phyloP scores from a whole-genome alignment of 202 grass and related monocot genomes.

The Sporobolus alterniflorus region DNA sequence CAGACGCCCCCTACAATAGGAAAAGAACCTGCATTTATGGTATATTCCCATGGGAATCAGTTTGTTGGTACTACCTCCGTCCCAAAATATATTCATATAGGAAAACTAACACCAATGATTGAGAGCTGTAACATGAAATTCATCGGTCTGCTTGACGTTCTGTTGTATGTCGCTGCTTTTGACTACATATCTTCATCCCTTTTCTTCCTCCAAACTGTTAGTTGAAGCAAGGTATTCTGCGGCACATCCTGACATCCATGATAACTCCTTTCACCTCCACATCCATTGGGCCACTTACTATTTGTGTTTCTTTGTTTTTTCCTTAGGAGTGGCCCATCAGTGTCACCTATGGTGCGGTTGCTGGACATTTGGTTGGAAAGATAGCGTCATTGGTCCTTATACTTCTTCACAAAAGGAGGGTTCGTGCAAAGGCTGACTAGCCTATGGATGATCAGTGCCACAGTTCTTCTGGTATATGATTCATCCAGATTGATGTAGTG shows the following conservation, averaged over 20 bases:
- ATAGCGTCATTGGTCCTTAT: conserved; percentile 44
- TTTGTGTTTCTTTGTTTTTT: conserved; percentile 7
- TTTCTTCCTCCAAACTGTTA: not conserved
- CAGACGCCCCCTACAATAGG: not conserved
- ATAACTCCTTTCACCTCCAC: not conserved
- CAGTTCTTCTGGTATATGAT: not conserved
- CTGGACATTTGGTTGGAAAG: conserved; percentile 75
- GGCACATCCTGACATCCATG: not conserved
- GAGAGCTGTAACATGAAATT: not conserved
- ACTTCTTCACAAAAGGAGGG: conserved; percentile 42
- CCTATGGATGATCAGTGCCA: conserved; percentile 2
- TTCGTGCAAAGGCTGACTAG: conserved; percentile 71
- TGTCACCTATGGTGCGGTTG: conserved; percentile 79
- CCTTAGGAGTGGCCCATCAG: conserved; percentile 92
- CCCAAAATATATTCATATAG: not conserved
- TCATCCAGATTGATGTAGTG: not conserved
- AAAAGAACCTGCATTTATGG: not conserved
- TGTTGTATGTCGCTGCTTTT: conserved; percentile 16
- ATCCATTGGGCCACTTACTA: not conserved
- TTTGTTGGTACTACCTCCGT: not conserved
- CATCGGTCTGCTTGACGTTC: not conserved
- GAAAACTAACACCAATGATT: no score
- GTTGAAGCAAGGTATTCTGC: conserved; percentile 2
- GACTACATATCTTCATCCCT: not conserved
- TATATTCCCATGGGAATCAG: not conserved